Base-by-base conservation (phyloP, 306 rosid species). In the Pterocarpus santalinus region DNA sequence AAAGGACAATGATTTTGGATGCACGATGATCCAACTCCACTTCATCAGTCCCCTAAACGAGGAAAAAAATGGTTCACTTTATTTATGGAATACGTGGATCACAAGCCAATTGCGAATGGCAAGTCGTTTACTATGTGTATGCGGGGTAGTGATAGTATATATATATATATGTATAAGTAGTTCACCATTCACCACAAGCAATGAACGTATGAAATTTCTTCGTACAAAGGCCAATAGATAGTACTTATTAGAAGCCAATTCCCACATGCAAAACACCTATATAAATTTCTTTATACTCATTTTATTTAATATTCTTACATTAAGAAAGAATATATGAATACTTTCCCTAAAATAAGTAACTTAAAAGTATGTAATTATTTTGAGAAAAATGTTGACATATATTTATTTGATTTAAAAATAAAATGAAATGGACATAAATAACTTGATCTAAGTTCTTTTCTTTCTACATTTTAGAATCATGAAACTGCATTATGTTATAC, bases 1-100 rank as follows among this genome's bases (percentile, higher is more conserved):
- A 43, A 13, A 64, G 78, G 65, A 75, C 79, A 75, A 84, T 43
- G 79, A 84, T 52, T 62, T 79, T 17, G 39, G 76, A 52, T 60
- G 63, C 78, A 73, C 39, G 60, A 60, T 2, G 62, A 67, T 65
- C 69, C 12, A 78, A 30, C 34, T 74, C 43, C 47, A 72, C 57
- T 81, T 72, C 70, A 28, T 8, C 36, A 71, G 83, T 38, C 81
- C 89, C 85, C 78, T 38, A 38, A 38, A 38, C 41, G 5, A 38
- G 41, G 41, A 5, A 38, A 5, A 5, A 67, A 52, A 51, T n/a
- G 47, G 65, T 70, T 77, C 52, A 65, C 87, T 75, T 75, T 75
- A 46, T 64, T 33, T 28, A 36, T 13, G 14, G 83, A 73, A 61
- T 43, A 52, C 46, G 47, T 63, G 84, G 60, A 62, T 72, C 70